Evolutionary conservation across 2,329 filamentous ascomycete genomes (phyloP), one percentile per base, ranked within the genome.

Genomic region (Didymosphaeria variabile): DNA sequence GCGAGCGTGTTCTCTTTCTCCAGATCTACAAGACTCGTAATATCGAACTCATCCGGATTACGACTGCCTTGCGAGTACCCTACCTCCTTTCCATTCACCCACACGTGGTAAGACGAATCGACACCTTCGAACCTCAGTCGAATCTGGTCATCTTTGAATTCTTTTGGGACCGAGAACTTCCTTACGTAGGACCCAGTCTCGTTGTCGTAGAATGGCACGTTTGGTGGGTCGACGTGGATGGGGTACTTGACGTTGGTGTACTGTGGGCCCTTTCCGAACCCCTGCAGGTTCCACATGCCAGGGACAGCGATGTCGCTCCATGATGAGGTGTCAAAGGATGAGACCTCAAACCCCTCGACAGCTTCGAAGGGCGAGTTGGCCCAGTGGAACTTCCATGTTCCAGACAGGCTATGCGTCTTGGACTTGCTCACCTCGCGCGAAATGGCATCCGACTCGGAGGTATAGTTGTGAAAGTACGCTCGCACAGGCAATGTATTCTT

Each of bases 111-210:
- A 0, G 89, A 87, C 67, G 87, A 89, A 67, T 92, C 90, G 0
- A 92, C 89, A 1, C 90, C 90, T 57, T 92, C 90, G 62, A 91
- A 92, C 12, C 90, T 81, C 23, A 92, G 77, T 17, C 88, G 82
- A 19, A 91, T 76, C 65, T 91, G 88, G 46, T 77, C 71, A 10
- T 77, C 79, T n/a, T 79, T 77, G 79, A 84, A 86, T 8, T 78
- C 73, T 2, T 75, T 58, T 0, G 87, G 87, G 3, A 90, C 79
- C 1, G 77, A 67, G 66, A 91, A 90, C 3, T 74, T 78, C 10
- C 84, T 84, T 15, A 84, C 79, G 69, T 91, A 91, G 0, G 84
- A 86, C 7, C 89, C 89, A 0, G 87, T 90, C 3, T 87, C 87
- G 58, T 91, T 91, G 53, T 89, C 83, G 0, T 82, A 82, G 57